Conservation (phyloP, 176 grass and related monocot genomes). For the Juncus effusus region DNA sequence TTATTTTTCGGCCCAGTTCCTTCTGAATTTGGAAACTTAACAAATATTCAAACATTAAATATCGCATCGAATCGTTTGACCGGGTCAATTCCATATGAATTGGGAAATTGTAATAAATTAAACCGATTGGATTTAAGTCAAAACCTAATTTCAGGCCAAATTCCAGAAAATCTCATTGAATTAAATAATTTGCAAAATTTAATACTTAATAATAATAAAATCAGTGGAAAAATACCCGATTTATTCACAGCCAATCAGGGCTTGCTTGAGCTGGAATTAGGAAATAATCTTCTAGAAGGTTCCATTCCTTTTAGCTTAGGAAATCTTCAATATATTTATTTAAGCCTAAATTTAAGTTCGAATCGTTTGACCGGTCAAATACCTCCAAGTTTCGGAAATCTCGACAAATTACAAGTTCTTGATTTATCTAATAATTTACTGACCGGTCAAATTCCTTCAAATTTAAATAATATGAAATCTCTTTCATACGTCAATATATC, state of each 20-base stretch:
- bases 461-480: constrained; percentile 45
- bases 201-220: constrained; percentile 41
- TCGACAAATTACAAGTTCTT: constrained; percentile 47
- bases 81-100: constrained; percentile 36
- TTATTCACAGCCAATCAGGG: constrained; percentile 32
- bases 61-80: constrained; percentile 45
- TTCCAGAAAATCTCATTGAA: constrained; percentile 37
- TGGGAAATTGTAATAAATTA: constrained; percentile 33
- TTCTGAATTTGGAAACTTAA: constrained; percentile 35
- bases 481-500: constrained; percentile 51
- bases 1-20: constrained; percentile 45
- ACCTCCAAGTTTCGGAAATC: constrained; percentile 45
- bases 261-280: constrained; percentile 53
- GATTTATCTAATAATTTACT: constrained; percentile 50
- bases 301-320: constrained; percentile 38
- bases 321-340: constrained; percentile 50
- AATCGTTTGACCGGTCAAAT: constrained; percentile 45
- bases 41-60: constrained; percentile 28
- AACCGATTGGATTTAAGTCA: constrained; percentile 32
- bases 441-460: constrained; percentile 39
- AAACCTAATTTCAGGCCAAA: constrained; percentile 48
- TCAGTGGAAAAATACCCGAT: constrained; percentile 41
- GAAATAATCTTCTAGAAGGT: constrained; percentile 48
- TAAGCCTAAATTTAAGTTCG: constrained; percentile 46
- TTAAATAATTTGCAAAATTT: constrained; percentile 38